These are phyloP conservation scores for Ulota crispa DNA, from an alignment of 225 moss, liverwort and hornwort species.

Conservation along the genomic window DNA sequence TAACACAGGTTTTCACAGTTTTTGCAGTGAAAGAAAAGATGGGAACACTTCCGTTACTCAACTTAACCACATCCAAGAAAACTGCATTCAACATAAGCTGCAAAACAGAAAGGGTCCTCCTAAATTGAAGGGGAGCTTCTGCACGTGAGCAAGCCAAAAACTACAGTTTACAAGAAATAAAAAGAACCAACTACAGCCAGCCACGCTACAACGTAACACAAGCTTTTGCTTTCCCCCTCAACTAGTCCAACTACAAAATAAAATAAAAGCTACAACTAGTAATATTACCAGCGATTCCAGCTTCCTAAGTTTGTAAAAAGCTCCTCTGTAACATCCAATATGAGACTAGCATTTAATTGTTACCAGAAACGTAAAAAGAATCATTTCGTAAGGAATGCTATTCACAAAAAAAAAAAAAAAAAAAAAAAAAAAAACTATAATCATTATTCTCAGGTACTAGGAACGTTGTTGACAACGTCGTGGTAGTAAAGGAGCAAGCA, in stretches of 20 bases:
- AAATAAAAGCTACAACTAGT: background rate
- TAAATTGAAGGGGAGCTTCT: background rate
- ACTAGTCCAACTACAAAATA: background rate
- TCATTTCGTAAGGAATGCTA: background rate
- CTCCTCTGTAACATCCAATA: background rate
- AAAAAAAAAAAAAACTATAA: background rate
- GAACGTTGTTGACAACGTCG: slow-evolving; percentile 68
- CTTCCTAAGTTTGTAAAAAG: background rate
- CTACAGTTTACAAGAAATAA: background rate
- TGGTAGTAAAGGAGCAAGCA: slow-evolving; percentile 97
- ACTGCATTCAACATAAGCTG: background rate
- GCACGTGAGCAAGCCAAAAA: slow-evolving; percentile 26
- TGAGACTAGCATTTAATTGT: background rate
- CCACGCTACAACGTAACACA: too few relatives aligned
- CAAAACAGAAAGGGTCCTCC: background rate
- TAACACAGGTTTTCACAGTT: too few relatives aligned
- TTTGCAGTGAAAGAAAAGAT: too few relatives aligned
- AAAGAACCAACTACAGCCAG: slow-evolving; percentile 7
- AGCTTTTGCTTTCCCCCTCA: background rate
- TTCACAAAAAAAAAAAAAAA: slow-evolving; percentile 5
- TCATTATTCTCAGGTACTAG: slow-evolving; percentile 20
- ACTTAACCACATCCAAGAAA: background rate
- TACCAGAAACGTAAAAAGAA: slow-evolving; percentile 13
- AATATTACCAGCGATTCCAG: background rate
- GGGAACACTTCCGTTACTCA: too few relatives aligned